Percentiles rank a stretch among this genome's conserved stretches.
Evolutionary conservation across 257 asterid species (phyloP).

Genomic region (Solanum pimpinellifolium): DNA sequence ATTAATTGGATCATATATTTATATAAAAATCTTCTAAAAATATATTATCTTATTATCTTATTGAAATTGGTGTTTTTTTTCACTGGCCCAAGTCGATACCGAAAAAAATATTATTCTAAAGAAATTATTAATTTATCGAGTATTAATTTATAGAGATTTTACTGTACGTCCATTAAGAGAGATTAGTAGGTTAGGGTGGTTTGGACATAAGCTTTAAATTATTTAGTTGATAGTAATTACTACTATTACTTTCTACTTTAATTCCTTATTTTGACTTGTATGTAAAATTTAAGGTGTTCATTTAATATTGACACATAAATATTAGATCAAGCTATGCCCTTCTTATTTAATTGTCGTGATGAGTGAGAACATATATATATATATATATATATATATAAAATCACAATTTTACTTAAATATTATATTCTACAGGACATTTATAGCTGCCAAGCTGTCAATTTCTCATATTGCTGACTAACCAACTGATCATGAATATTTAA

Average conservation of each 20-base stretch:
- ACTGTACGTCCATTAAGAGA: not conserved
- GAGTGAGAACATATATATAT: too few species aligned
- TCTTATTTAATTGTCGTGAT: not conserved
- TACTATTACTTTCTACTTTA: not conserved
- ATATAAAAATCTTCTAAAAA: too few species aligned
- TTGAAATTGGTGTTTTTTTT: too few species aligned
- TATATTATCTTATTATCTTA: too few species aligned
- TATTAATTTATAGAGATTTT: too few species aligned
- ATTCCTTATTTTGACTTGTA: not conserved
- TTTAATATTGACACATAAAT: not conserved
- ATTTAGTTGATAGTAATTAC: not conserved
- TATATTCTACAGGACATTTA: not conserved
- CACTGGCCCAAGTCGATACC: rapidly evolving
- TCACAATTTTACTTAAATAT: not conserved
- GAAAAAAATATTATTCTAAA: too few species aligned
- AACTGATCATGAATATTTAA: not conserved
- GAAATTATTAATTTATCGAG: too few species aligned
- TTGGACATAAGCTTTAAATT: not conserved
- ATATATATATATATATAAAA: too few species aligned
- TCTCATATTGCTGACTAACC: not conserved
- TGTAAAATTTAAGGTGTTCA: not conserved
- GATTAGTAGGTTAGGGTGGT: not conserved
- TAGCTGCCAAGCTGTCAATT: not conserved
- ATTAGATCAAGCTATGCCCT: not conserved
- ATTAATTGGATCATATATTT: too few species aligned